Percentiles rank a stretch among this genome's conserved stretches.
These are phyloP conservation scores for Penicillium expansum DNA, from an alignment of 2,329 filamentous ascomycete species.

Conservation along the genomic window DNA sequence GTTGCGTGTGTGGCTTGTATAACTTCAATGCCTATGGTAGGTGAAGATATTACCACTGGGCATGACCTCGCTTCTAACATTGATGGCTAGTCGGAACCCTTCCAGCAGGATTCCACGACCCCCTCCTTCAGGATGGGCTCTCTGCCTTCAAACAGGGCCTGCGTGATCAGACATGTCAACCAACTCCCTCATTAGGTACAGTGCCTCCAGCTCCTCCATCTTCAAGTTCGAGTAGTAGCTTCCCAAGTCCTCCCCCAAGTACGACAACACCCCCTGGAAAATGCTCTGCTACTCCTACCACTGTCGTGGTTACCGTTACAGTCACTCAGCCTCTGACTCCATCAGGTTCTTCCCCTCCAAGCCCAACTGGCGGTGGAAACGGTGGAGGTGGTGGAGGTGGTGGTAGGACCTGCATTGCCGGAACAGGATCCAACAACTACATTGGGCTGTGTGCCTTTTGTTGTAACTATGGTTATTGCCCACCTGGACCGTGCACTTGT, in stretches of 20 bases:
- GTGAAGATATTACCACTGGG: neutral
- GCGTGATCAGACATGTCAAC: constrained; percentile 19
- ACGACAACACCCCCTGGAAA: neutral
- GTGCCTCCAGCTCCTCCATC: constrained; percentile 6
- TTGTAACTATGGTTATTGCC: constrained; percentile 33
- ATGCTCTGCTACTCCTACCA: neutral
- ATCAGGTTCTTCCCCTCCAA: neutral
- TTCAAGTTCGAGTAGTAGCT: neutral
- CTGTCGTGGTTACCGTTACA: constrained; percentile 5
- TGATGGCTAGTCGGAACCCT: constrained; percentile 23
- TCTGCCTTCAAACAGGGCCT: constrained; percentile 23
- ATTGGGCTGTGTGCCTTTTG: constrained; percentile 31
- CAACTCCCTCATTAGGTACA: constrained; percentile 25
- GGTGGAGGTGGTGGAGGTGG: constrained; percentile 1
- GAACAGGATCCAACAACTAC: constrained; percentile 31
- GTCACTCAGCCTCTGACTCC: constrained; percentile 1
- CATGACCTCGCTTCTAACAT: neutral
- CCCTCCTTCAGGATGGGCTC: constrained; percentile 22
- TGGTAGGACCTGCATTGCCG: constrained; percentile 22
- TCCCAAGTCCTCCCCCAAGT: constrained; percentile 1
- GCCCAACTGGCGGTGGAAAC: neutral
- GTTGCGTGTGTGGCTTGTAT: constrained; percentile 28
- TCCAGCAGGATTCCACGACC: constrained; percentile 18
- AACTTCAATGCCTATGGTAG: constrained; percentile 45
- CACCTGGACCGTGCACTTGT: constrained; percentile 32